Conservation (phyloP, 768 basidiomycete species). For the Psilocybe azurescens region DNA sequence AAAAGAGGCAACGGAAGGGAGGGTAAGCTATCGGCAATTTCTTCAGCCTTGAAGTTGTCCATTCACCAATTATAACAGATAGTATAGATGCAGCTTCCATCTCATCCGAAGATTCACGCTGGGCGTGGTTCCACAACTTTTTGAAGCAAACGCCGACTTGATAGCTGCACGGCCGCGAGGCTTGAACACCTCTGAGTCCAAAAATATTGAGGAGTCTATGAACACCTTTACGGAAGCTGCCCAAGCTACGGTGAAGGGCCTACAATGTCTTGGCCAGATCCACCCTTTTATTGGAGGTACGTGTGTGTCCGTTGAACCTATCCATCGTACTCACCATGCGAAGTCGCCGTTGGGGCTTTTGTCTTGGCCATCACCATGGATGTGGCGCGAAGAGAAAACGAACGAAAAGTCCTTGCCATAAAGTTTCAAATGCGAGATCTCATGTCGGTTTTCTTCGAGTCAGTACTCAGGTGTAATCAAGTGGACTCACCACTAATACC, state of each 20-base stretch:
- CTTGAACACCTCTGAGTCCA: slow-evolving; percentile 15
- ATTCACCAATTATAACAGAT: background rate
- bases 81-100: background rate
- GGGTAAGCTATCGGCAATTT: background rate
- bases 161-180: slow-evolving; percentile 13
- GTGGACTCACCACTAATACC: no score
- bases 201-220: slow-evolving; percentile 33
- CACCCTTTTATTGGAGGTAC: slow-evolving; percentile 44
- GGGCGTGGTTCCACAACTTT: slow-evolving; percentile 13
- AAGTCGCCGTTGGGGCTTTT: slow-evolving; percentile 56
- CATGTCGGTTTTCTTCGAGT: slow-evolving; percentile 51
- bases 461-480: slow-evolving; percentile 16
- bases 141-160: slow-evolving; percentile 23
- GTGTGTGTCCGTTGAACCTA: background rate
- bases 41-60: background rate
- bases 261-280: slow-evolving; percentile 37
- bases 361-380: slow-evolving; percentile 53
- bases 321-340: background rate
- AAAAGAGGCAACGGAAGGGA: background rate
- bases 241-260: slow-evolving; percentile 34
- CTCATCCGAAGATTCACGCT: background rate
- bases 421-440: slow-evolving; percentile 56
- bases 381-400: slow-evolving; percentile 53
- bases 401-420: slow-evolving; percentile 50
- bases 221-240: slow-evolving; percentile 36